Conservation (phyloP, 2,329 filamentous ascomycete species). For the Spiromastix sp. region DNA sequence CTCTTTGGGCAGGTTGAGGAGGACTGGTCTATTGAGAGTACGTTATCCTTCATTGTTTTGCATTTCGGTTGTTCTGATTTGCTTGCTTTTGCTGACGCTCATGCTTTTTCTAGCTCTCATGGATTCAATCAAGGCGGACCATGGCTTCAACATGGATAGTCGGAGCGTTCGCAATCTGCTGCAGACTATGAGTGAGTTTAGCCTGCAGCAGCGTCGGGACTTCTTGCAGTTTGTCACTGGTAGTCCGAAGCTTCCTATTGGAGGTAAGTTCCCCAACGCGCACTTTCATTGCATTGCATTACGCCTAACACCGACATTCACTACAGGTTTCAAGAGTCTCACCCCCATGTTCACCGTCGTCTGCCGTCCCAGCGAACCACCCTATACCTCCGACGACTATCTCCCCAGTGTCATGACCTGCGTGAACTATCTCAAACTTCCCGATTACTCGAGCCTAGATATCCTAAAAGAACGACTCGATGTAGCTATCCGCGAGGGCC, state of each 20-base stretch:
- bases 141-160: constrained; percentile 98
- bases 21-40: constrained; percentile 96
- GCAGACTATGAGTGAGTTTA: constrained; percentile 86
- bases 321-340: constrained; percentile 81
- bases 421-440: constrained; percentile 96
- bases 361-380: constrained; percentile 94
- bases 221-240: constrained; percentile 97
- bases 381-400: constrained; percentile 90
- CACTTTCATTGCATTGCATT: constrained; percentile 6
- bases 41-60: constrained; percentile 30
- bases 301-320: constrained; percentile 23
- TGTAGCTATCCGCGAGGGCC: constrained; percentile 85
- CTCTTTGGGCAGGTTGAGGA: constrained; percentile 88
- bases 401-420: constrained; percentile 99
- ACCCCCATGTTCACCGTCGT: constrained; percentile 99
- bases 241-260: constrained; percentile 94
- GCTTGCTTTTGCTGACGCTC: constrained; percentile 25
- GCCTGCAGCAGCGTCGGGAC: constrained; percentile 64
- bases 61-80: too few species aligned
- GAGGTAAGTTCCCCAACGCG: constrained; percentile 51
- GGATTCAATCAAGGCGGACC: constrained; percentile 97
- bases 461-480: constrained; percentile 68
- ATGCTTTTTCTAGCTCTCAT: constrained; percentile 57
- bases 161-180: constrained; percentile 87
- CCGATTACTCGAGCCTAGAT: constrained; percentile 76